Base-by-base conservation (phyloP, 1,284 basidiomycete species). In the Chondrostereum purpureum region DNA sequence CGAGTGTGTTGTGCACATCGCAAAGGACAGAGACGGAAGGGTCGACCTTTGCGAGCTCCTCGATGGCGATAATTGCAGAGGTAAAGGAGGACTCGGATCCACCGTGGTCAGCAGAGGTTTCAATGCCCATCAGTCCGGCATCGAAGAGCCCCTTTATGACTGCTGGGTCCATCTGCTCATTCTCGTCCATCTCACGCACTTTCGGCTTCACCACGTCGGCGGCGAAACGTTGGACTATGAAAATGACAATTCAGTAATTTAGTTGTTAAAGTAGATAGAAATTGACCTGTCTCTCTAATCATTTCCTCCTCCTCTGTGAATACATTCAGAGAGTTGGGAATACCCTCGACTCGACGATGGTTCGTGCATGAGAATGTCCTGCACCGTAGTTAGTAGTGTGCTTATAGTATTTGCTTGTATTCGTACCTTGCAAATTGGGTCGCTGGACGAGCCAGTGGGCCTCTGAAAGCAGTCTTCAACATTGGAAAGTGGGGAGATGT, bases 1-100 rank as follows among this genome's bases (percentile, higher is more conserved):
- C 90, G 42, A 97, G 82, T 3, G 93, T 97, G 64, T 99, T 99
- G 77, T 99, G 95, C 4, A 99, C 95, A 61, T 99, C 95, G 57
- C 92, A 94, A 59, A 97, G 69, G 33, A 99, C 95, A 5, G 93
- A 96, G 14, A 99, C 95, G 1, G 92, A 93, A 0, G 95, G 91
- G 65, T 99, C 95, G 38, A 98, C 76, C 59, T 92, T 94, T 42
- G 96, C 94, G 12, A 99, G 82, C 22, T 99, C 96, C 57, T 99
- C 95, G 47, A 99, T 95, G 33, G 88, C 90, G 53, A 99, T 91
- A 58, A 99, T 92, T 24, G 96, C 94, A 2, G 91, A 83, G 1
- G 86, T 97, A 69, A 99, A 99, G 4, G 91, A 92, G 42, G 81
- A 86, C 55, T 88, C 93, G 3, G 95, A 78, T 40, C 96, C 96